Conservation (phyloP, 169 alveolate genomes). For the Eimeria tenella region DNA sequence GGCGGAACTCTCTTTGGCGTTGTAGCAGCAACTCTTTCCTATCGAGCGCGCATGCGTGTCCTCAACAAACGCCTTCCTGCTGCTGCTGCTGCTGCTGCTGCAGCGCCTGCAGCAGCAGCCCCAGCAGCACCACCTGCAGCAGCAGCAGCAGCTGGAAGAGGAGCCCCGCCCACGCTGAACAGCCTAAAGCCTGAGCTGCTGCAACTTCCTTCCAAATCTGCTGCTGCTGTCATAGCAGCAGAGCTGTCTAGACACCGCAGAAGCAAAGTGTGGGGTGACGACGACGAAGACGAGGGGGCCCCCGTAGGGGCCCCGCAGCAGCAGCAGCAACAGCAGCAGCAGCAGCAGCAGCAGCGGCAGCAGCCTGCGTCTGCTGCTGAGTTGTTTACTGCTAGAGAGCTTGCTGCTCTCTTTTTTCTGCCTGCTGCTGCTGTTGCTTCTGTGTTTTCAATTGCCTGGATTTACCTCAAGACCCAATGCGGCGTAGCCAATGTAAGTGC, state of each 20-base stretch:
- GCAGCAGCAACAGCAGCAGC: too few species aligned
- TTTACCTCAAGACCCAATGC: constrained; percentile 18
- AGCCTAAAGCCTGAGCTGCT: too few species aligned
- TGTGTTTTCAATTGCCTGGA: constrained; percentile 11
- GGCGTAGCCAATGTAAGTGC: neutral
- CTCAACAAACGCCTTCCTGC: neutral
- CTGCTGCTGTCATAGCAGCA: constrained; percentile 17
- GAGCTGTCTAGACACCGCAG: constrained; percentile 44
- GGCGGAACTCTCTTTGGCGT: constrained; percentile 27
- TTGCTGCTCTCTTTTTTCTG: constrained; percentile 25
- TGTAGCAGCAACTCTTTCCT: constrained; percentile 5
- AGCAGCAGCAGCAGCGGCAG: neutral
- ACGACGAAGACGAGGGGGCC: neutral
- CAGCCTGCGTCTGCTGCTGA: neutral
- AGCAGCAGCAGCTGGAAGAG: neutral
- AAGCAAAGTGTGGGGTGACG: neutral
- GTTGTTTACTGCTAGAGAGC: constrained; percentile 40
- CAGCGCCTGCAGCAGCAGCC: neutral
- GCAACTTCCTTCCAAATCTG: too few species aligned
- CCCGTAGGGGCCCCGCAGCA: constrained; percentile 1
- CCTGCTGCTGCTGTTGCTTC: constrained; percentile 9
- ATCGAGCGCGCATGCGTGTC: neutral
- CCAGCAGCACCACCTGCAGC: neutral
- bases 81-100: neutral
- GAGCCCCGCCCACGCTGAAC: too few species aligned